Percentiles rank a stretch among this genome's conserved stretches.
Evolutionary conservation across 495 filamentous ascomycete species (phyloP).

Genomic region (Delitschia confertaspora): DNA sequence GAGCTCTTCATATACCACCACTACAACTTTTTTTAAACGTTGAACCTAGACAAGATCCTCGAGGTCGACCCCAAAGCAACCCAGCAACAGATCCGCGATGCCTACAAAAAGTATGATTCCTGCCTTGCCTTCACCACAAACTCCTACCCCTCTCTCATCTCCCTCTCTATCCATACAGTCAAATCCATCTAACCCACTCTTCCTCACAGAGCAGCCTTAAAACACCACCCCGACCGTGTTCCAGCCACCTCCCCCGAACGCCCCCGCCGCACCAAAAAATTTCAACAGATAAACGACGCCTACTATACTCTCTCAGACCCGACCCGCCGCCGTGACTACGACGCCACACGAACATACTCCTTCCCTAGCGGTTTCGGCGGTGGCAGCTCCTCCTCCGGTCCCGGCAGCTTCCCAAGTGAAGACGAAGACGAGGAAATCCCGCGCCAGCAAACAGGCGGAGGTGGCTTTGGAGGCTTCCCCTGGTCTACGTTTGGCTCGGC

Average conservation of each 20-base stretch:
- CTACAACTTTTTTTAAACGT: background rate
- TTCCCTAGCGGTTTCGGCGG: conserved; percentile 33
- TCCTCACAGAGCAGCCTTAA: conserved; percentile 72
- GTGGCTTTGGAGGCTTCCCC: conserved; percentile 50
- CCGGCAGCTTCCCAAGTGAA: conserved; percentile 6
- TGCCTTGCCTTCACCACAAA: background rate
- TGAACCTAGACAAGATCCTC: conserved; percentile 55
- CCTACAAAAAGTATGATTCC: conserved; percentile 69
- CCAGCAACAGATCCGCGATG: conserved; percentile 79
- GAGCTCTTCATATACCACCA: conserved; percentile 2
- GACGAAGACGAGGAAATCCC: conserved; percentile 51
- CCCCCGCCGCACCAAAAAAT: conserved; percentile 70
- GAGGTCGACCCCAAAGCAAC: conserved; percentile 65
- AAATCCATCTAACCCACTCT: conserved; percentile 5
- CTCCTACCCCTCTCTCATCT: conserved; percentile 1
- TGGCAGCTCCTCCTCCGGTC: conserved; percentile 31
- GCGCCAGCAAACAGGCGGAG: conserved; percentile 31
- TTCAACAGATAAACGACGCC: conserved; percentile 95
- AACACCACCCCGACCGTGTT: conserved; percentile 90
- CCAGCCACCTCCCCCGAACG: conserved; percentile 77
- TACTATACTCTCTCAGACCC: conserved; percentile 91
- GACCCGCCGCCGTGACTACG: conserved; percentile 76
- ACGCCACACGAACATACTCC: conserved; percentile 53
- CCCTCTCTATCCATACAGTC: background rate
- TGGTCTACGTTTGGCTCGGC: conserved; percentile 45